Evolutionary conservation across 768 basidiomycete species (phyloP).

Genomic region (Suillus cothurnatus): DNA sequence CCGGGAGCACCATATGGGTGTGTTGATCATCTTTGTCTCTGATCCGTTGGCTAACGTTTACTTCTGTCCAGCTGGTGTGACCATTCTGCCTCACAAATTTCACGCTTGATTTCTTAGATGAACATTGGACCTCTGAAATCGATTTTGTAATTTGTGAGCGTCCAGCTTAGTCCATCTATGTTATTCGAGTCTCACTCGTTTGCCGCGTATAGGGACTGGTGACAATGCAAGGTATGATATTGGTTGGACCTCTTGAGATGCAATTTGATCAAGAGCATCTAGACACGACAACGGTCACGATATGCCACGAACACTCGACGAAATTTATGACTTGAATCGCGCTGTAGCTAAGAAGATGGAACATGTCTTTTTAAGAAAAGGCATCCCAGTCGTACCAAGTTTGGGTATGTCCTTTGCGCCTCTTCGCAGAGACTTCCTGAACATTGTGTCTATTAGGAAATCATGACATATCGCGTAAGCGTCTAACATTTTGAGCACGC

Average conservation of each 20-base stretch:
- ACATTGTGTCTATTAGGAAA: conserved; percentile 54
- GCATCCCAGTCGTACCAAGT: conserved; percentile 79
- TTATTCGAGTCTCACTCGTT: neutral
- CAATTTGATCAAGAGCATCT: neutral
- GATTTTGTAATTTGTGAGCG: conserved; percentile 86
- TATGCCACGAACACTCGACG: conserved; percentile 72
- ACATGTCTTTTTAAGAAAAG: conserved; percentile 62
- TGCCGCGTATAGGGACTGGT: conserved; percentile 60
- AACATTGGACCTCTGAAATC: conserved; percentile 78
- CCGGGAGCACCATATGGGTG: conserved; percentile 71
- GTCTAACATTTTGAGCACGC: conserved; percentile 11
- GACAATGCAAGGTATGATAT: conserved; percentile 63
- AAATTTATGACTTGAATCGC: conserved; percentile 78
- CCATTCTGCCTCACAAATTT: conserved; percentile 75
- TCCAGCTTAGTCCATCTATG: neutral
- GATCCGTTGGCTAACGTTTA: too few relatives aligned
- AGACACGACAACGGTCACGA: conserved; percentile 85
- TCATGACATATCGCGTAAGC: conserved; percentile 89
- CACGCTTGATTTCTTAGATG: conserved; percentile 77
- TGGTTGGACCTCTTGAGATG: too few relatives aligned
- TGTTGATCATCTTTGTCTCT: conserved; percentile 27
- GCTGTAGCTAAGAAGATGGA: conserved; percentile 71
- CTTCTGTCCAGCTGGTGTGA: conserved; percentile 68
- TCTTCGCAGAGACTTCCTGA: conserved; percentile 1
- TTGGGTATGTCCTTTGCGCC: conserved; percentile 50